Percentiles rank a stretch among this genome's conserved stretches.
These are phyloP conservation scores for Chenopodium suecicum DNA, from an alignment of 148 eudicot species.

Conservation along the genomic window DNA sequence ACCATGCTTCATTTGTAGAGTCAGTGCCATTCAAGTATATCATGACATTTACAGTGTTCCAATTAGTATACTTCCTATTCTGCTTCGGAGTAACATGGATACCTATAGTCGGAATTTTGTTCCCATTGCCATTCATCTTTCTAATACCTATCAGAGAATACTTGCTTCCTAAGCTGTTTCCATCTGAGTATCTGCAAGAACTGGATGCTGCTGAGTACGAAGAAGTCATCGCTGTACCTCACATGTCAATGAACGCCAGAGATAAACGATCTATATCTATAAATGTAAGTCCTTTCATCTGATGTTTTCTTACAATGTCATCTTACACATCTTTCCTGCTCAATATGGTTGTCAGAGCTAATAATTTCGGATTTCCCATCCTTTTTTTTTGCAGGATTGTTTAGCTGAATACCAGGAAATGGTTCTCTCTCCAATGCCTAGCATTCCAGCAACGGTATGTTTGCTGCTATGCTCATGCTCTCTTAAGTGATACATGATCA, in stretches of 20 bases:
- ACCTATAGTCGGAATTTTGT: conserved; percentile 61
- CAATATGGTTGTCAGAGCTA: neutral
- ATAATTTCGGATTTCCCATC: neutral
- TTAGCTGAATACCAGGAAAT: conserved; percentile 34
- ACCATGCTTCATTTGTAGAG: conserved; percentile 68
- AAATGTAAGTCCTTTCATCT: conserved; percentile 33
- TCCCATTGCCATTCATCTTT: conserved; percentile 65
- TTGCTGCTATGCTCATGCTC: neutral
- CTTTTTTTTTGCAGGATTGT: conserved; percentile 23
- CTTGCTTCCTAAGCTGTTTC: conserved; percentile 54
- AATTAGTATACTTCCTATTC: conserved; percentile 48
- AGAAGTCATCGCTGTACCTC: conserved; percentile 53
- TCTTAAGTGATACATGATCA: neutral
- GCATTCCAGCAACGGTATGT: conserved; percentile 16
- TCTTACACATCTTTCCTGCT: neutral
- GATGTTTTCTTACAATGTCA: neutral
- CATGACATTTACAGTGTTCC: conserved; percentile 52
- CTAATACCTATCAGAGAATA: conserved; percentile 53
- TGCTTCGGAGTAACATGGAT: conserved; percentile 80
- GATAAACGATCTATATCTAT: conserved; percentile 22
- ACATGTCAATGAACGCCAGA: conserved; percentile 27
- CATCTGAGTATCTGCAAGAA: conserved; percentile 45
- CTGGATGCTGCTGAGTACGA: conserved; percentile 74
- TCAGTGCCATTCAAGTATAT: conserved; percentile 67
- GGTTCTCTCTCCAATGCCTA: conserved; percentile 17